Conservation (phyloP, 768 basidiomycete species). For the Agaricus sinodeliciosus region DNA sequence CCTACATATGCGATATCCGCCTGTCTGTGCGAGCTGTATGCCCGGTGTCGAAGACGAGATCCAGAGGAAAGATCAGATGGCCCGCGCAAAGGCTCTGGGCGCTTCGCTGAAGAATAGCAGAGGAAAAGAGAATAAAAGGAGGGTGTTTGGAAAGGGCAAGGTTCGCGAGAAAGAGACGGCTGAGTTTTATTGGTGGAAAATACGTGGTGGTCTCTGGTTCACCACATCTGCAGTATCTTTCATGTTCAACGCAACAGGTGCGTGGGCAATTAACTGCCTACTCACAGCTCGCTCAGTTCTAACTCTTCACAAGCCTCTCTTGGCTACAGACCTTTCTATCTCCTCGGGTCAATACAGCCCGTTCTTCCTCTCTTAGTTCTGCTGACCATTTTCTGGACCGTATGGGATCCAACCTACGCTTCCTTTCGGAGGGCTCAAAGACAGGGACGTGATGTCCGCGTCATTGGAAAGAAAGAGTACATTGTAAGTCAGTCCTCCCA, state of each 20-base stretch:
- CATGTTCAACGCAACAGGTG: conserved; percentile 40
- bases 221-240: conserved; percentile 36
- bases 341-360: conserved; percentile 25
- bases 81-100: conserved; percentile 69
- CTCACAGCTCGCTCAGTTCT: neutral
- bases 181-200: conserved; percentile 59
- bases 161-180: conserved; percentile 37
- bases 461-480: conserved; percentile 57
- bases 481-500: conserved; percentile 37
- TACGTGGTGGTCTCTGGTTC: conserved; percentile 65
- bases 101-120: conserved; percentile 61
- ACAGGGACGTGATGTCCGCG: conserved; percentile 67
- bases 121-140: conserved; percentile 53
- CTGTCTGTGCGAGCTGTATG: conserved; percentile 70
- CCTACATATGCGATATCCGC: conserved; percentile 79
- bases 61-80: conserved; percentile 72
- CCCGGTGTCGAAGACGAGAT: conserved; percentile 83
- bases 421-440: conserved; percentile 49
- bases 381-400: conserved; percentile 68
- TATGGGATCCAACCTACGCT: conserved; percentile 83
- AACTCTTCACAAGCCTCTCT: conserved; percentile 23
- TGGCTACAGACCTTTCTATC: conserved; percentile 22
- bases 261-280: conserved; percentile 14
- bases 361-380: conserved; percentile 43
- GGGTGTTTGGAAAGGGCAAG: conserved; percentile 31